These are phyloP conservation scores for Singerocomus inundabilis DNA, from an alignment of 1,284 basidiomycete genomes.

Conservation along the genomic window DNA sequence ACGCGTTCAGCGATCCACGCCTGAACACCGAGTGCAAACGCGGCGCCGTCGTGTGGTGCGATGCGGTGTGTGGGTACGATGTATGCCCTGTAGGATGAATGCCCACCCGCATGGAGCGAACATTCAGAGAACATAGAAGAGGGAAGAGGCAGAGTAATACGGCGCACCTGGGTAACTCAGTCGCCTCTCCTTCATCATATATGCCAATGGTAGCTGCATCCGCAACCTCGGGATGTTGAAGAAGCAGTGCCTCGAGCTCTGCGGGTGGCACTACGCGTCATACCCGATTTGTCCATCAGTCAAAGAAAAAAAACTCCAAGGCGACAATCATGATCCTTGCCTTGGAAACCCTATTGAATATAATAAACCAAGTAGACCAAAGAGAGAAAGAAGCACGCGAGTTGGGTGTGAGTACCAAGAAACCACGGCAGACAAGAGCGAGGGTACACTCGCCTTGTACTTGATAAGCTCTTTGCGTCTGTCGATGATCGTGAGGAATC, in stretches of 20 bases:
- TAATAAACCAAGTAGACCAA: no score
- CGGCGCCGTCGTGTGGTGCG: slow-evolving; percentile 34
- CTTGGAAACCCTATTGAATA: slow-evolving; percentile 66
- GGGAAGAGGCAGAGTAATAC: background rate
- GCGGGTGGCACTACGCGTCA: slow-evolving; percentile 72
- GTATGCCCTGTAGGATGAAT: slow-evolving; percentile 67
- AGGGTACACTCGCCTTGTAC: slow-evolving; percentile 55
- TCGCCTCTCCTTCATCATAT: slow-evolving; percentile 57
- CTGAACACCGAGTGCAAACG: slow-evolving; percentile 50
- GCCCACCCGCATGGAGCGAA: background rate
- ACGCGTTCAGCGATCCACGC: slow-evolving; percentile 64
- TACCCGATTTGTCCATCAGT: background rate
- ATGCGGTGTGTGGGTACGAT: slow-evolving; percentile 43
- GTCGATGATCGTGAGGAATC: slow-evolving; percentile 66
- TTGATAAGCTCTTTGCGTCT: slow-evolving; percentile 83
- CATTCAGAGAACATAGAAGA: background rate
- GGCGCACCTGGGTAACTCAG: slow-evolving; percentile 70
- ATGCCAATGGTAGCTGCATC: slow-evolving; percentile 77
- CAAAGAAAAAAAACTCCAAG: no score
- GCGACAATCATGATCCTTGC: no score
- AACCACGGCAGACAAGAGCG: no score
- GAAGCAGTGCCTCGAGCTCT: slow-evolving; percentile 73
- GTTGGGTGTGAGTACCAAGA: background rate
- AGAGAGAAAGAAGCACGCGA: background rate
- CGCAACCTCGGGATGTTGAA: slow-evolving; percentile 68